A percentile compares a stretch with the other conserved stretches of the same genome.
phyloP scores from a whole-genome alignment of 345 rosid genomes.

The Citropsis articulata region DNA sequence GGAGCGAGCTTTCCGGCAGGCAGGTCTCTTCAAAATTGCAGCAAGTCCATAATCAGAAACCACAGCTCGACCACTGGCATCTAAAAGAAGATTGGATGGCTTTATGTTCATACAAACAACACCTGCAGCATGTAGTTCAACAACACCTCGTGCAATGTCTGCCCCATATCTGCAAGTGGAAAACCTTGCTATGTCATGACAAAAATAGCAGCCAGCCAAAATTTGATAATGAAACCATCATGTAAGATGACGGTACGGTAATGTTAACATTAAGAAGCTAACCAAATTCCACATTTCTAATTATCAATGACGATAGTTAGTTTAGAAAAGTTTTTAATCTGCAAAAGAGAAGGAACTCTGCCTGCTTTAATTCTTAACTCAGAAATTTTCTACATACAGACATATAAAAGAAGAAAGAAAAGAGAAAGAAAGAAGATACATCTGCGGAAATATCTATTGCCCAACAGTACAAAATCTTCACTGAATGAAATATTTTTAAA shows the following conservation, averaged over 20 bases:
- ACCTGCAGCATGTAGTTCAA: slow-evolving; percentile 98
- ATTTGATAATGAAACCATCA: neutral
- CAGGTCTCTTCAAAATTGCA: slow-evolving; percentile 82
- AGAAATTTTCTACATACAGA: neutral
- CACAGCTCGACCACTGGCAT: slow-evolving; percentile 73
- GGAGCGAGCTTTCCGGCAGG: slow-evolving; percentile 61
- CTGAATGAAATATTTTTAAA: neutral
- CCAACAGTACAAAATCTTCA: neutral
- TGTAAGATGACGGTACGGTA: neutral
- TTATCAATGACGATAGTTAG: neutral
- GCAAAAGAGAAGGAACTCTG: neutral
- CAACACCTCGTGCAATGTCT: slow-evolving; percentile 87
- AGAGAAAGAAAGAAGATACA: neutral
- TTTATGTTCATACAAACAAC: slow-evolving; percentile 93
- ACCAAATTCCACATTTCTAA: neutral
- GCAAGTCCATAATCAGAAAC: slow-evolving; percentile 97
- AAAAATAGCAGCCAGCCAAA: slow-evolving; percentile 11
- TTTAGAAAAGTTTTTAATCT: neutral
- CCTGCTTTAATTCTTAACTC: neutral
- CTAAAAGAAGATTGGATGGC: slow-evolving; percentile 94
- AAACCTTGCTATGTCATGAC: slow-evolving; percentile 24
- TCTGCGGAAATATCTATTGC: neutral
- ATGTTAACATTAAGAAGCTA: neutral
- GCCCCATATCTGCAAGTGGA: slow-evolving; percentile 82
- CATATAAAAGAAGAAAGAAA: neutral